Conservation (phyloP, 176 grass and related monocot genomes). For the Pharus latifolius region DNA sequence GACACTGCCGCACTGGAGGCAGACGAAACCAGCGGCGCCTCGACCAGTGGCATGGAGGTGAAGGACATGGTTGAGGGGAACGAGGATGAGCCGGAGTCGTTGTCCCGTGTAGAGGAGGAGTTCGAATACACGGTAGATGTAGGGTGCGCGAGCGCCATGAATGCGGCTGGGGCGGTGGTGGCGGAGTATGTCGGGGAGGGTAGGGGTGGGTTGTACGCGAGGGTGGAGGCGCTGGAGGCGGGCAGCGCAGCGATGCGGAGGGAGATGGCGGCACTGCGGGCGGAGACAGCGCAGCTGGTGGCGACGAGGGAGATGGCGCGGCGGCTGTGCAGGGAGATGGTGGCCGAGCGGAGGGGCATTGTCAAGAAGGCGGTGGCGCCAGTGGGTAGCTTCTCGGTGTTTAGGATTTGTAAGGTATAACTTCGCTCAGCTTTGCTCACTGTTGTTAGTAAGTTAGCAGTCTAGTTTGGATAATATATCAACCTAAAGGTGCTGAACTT, state of each 20-base stretch:
- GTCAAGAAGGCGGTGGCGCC: conserved; percentile 23
- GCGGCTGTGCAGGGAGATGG: conserved; percentile 49
- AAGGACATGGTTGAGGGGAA: conserved; percentile 4
- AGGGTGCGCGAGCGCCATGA: conserved; percentile 28
- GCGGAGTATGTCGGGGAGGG: conserved; percentile 11
- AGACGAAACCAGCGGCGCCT: background rate
- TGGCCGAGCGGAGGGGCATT: conserved; percentile 26
- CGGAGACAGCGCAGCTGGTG: conserved; percentile 61
- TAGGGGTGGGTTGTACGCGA: conserved; percentile 33
- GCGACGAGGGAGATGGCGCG: conserved; percentile 61
- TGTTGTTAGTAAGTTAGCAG: background rate
- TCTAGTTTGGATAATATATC: background rate
- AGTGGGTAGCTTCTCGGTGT: conserved; percentile 28
- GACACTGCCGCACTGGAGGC: background rate
- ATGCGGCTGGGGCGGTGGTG: conserved; percentile 15
- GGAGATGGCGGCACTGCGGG: conserved; percentile 46
- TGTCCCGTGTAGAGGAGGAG: conserved; percentile 22
- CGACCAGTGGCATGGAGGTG: conserved; percentile 6
- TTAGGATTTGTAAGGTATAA: conserved; percentile 63
- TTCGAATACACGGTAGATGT: conserved; percentile 50
- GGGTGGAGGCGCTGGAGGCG: conserved; percentile 62
- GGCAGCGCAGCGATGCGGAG: conserved; percentile 44
- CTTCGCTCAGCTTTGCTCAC: background rate
- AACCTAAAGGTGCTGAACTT: background rate
- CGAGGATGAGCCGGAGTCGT: background rate